Base-by-base conservation (phyloP, 1,284 basidiomycete species). In the Austroboletus rostrupii region DNA sequence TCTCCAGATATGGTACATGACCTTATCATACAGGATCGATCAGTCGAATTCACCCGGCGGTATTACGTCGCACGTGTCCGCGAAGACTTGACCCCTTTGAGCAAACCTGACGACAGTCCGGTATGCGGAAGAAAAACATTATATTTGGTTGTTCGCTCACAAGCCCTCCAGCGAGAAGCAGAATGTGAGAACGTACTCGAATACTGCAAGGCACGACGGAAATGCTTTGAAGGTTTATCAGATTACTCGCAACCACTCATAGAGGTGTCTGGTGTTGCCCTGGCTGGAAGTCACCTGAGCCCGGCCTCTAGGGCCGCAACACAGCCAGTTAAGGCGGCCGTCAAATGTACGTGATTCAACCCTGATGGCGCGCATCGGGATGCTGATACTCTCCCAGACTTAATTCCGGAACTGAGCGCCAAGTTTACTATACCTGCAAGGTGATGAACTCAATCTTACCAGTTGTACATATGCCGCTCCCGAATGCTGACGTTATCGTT, bases 361-460 rank as follows among this genome's bases (percentile, higher is more conserved):
- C 57, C 53, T 61, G 56, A 55, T 12, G 28, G 28, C 28, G 28
- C 37, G 17, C 49, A 38, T 45, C 61, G 61, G 63, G 36, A 59
- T 57, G 38, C 55, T 61, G 51, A 66, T 53, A 55, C 53, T 54
- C 53, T 62, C 52, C 55, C 57, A 89, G 88, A 85, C 63, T 71
- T 90, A 44, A 87, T 91, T 53, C 88, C 89, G 16, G 88, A 91
- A 62, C 70, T 90, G 12, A 87, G 83, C 61, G 75, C 73, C 28
- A 86, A 81, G 61, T 83, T 80, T 60, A 83, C 81, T 5, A 72
- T 92, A 50, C 80, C 89, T 31, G 85, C 86, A 17, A 87, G 85
- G 89, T 86, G 57, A 52, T 66, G 52, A 47, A 56, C 49, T 59
- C 45, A 53, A 55, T 52, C 32, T 54, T 55, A 41, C 20, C 49